phyloP scores from a whole-genome alignment of 2,329 filamentous ascomycete genomes.

The Rhytidhysteron rufulum region DNA sequence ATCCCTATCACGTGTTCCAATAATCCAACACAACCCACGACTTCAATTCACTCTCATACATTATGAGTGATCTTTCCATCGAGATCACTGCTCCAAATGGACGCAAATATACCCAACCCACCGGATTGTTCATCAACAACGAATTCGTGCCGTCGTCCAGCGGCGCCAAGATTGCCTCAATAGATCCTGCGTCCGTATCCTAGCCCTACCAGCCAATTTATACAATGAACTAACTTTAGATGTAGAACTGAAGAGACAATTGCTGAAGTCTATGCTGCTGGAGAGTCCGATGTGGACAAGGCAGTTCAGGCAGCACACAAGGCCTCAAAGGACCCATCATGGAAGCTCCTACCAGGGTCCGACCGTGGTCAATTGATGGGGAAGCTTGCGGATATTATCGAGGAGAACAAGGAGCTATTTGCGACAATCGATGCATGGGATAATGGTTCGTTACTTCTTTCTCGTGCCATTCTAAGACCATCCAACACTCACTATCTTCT shows the following conservation, averaged over 20 bases:
- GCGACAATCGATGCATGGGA: slow-evolving; percentile 56
- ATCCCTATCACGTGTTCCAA: too few species aligned
- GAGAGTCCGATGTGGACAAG: slow-evolving; percentile 28
- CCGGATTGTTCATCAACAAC: slow-evolving; percentile 44
- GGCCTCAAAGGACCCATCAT: slow-evolving; percentile 18
- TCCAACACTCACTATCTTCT: too few species aligned
- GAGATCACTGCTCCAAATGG: slow-evolving; percentile 38
- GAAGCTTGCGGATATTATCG: slow-evolving; percentile 25
- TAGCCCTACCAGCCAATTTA: too few species aligned
- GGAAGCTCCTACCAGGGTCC: slow-evolving; percentile 13
- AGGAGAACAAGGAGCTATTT: slow-evolving; percentile 17
- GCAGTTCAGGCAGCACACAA: slow-evolving; percentile 30
- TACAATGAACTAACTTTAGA: too few species aligned
- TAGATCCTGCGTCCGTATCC: slow-evolving; percentile 29
- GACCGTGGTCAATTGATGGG: slow-evolving; percentile 18
- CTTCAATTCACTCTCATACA: too few species aligned
- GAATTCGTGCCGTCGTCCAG: slow-evolving; percentile 38
- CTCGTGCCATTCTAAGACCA: background rate
- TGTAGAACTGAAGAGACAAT: slow-evolving; percentile 24
- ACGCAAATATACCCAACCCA: slow-evolving; percentile 34
- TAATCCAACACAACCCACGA: too few species aligned
- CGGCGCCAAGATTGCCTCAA: slow-evolving; percentile 34
- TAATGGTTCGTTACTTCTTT: slow-evolving; percentile 52
- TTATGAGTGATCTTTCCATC: too few species aligned
- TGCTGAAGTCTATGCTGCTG: slow-evolving; percentile 27